These are phyloP conservation scores for Quercus gilva DNA, from an alignment of 306 rosid genomes.

Conservation along the genomic window DNA sequence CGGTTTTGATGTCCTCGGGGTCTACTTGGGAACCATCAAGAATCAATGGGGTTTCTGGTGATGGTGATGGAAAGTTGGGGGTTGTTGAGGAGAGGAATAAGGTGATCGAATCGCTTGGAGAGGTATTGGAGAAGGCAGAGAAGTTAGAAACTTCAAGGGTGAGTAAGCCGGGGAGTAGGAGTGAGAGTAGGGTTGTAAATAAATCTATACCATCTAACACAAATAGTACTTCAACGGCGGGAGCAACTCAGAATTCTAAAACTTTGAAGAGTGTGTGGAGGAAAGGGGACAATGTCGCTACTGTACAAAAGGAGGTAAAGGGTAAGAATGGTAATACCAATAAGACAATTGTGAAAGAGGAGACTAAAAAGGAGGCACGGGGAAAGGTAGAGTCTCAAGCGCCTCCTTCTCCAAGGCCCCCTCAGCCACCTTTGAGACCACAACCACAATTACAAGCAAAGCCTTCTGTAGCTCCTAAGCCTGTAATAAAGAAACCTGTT, in stretches of 20 bases:
- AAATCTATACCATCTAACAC: slow-evolving; percentile 36
- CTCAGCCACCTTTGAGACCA: slow-evolving; percentile 52
- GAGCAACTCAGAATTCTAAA: slow-evolving; percentile 49
- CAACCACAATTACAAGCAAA: slow-evolving; percentile 66
- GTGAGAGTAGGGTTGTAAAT: slow-evolving; percentile 41
- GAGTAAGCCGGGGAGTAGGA: slow-evolving; percentile 29
- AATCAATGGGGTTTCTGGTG: slow-evolving; percentile 25
- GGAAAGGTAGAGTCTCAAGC: slow-evolving; percentile 38
- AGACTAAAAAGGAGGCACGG: slow-evolving; percentile 32
- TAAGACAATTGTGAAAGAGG: slow-evolving; percentile 33
- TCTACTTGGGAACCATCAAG: slow-evolving; percentile 43
- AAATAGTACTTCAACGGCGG: slow-evolving; percentile 28
- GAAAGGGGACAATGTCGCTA: slow-evolving; percentile 79
- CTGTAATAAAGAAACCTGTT: slow-evolving; percentile 55
- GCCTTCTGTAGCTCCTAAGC: slow-evolving; percentile 65
- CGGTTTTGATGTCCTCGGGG: slow-evolving; percentile 57
- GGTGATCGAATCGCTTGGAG: slow-evolving; percentile 91
- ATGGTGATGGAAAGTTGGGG: slow-evolving; percentile 21
- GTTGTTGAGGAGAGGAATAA: slow-evolving; percentile 61
- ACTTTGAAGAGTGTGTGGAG: slow-evolving; percentile 94
- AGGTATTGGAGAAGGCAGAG: slow-evolving; percentile 94
- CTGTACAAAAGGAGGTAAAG: slow-evolving; percentile 61
- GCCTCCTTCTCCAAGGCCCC: slow-evolving; percentile 35
- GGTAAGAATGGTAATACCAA: slow-evolving; percentile 40
- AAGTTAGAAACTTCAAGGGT: slow-evolving; percentile 54